phyloP scores from a whole-genome alignment of 1,139 yeast species.

The Nematodospora anomalae region DNA sequence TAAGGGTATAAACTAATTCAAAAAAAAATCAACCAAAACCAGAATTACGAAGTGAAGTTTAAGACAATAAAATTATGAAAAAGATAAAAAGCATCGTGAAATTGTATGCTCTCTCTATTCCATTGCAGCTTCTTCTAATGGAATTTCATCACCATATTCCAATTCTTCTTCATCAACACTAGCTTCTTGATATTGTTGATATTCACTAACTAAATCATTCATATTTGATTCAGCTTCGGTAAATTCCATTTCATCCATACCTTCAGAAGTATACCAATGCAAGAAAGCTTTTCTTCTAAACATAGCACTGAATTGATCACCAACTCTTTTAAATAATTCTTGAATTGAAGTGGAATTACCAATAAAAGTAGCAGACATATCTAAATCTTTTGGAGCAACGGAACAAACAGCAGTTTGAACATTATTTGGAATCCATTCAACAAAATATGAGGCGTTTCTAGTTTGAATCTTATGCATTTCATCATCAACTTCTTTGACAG shows the following conservation, averaged over 20 bases:
- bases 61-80: neutral
- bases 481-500: slow-evolving; percentile 90
- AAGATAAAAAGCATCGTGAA: neutral
- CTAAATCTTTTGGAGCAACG: slow-evolving; percentile 82
- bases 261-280: slow-evolving; percentile 94
- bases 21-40: neutral
- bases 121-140: slow-evolving; percentile 52
- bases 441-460: slow-evolving; percentile 77
- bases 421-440: slow-evolving; percentile 96
- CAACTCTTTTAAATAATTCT: slow-evolving; percentile 85
- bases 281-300: slow-evolving; percentile 91
- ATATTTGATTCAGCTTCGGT: slow-evolving; percentile 83
- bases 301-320: slow-evolving; percentile 89
- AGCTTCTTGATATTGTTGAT: slow-evolving; percentile 91
- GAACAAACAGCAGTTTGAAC: slow-evolving; percentile 93
- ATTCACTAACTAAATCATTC: slow-evolving; percentile 85
- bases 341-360: slow-evolving; percentile 93
- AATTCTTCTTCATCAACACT: slow-evolving; percentile 65
- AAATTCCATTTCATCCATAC: slow-evolving; percentile 94
- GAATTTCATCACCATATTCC: slow-evolving; percentile 66
- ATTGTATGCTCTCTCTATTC: slow-evolving; percentile 25
- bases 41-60: neutral
- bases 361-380: slow-evolving; percentile 88
- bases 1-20: neutral
- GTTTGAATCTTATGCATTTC: slow-evolving; percentile 86